phyloP scores from a whole-genome alignment of 805 yeast genomes.

The Monosporozyma servazzii region DNA sequence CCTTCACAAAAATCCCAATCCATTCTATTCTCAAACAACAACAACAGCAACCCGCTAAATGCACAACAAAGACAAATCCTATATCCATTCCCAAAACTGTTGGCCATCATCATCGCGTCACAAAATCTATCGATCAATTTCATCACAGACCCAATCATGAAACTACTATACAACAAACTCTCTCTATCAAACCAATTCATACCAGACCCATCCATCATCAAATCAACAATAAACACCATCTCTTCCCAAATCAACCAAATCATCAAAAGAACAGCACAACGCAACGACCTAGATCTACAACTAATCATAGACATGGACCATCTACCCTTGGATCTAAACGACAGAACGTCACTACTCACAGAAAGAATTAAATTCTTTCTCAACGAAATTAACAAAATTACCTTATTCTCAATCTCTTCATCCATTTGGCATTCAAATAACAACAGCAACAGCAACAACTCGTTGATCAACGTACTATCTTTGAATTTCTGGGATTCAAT shows the following conservation, averaged over 20 bases:
- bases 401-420: conserved; percentile 9
- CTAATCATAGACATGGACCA: conserved; percentile 5
- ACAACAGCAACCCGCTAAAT: not conserved
- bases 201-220: conserved; percentile 3
- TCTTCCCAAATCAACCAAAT: conserved; percentile 8
- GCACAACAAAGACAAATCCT: conserved; percentile 4
- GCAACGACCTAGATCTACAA: conserved; percentile 10
- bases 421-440: conserved; percentile 3
- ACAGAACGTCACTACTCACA: not conserved
- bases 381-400: conserved; percentile 7
- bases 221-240: not conserved
- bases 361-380: conserved; percentile 5
- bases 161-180: conserved; percentile 5
- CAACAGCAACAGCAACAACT: not conserved
- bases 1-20: not conserved
- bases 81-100: conserved; percentile 10
- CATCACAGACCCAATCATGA: conserved; percentile 8
- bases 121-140: conserved; percentile 13
- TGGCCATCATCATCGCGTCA: conserved; percentile 14
- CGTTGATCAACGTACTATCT: conserved; percentile 1
- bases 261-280: conserved; percentile 8
- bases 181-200: conserved; percentile 3
- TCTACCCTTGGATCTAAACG: not conserved
- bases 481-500: conserved; percentile 10
- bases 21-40: not conserved